These are phyloP conservation scores for Lactarius pseudohatsudake DNA, from an alignment of 768 basidiomycete species.

Conservation along the genomic window DNA sequence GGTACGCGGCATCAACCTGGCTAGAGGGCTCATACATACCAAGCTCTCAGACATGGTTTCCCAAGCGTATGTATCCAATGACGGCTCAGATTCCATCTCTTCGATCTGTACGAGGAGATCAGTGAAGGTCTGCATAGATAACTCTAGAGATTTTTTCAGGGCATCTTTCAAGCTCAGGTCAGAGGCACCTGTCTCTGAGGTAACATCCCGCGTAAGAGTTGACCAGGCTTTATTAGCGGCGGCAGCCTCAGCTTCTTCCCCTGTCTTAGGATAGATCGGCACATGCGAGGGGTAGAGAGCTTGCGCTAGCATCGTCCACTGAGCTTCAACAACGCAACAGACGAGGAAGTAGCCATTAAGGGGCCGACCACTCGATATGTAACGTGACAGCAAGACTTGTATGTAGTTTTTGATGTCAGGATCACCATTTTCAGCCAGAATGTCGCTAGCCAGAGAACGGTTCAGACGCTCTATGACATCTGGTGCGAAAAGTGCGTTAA, in stretches of 20 bases:
- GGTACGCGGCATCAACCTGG: neutral
- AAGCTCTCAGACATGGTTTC: conserved; percentile 90
- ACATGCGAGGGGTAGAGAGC: conserved; percentile 43
- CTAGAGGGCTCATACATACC: conserved; percentile 43
- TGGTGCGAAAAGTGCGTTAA: conserved; percentile 63
- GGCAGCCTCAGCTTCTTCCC: conserved; percentile 64
- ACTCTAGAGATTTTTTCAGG: conserved; percentile 51
- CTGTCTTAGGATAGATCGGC: conserved; percentile 18
- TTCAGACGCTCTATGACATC: conserved; percentile 72
- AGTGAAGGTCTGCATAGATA: conserved; percentile 73
- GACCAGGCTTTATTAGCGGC: conserved; percentile 85
- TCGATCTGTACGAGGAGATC: conserved; percentile 78
- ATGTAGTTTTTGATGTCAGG: conserved; percentile 57
- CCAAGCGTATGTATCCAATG: conserved; percentile 86
- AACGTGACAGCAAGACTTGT: conserved; percentile 72
- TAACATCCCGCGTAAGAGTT: conserved; percentile 57
- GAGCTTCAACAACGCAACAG: conserved; percentile 84
- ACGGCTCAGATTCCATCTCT: conserved; percentile 77
- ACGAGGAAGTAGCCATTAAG: conserved; percentile 85
- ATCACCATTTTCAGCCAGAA: conserved; percentile 52
- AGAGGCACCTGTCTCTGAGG: conserved; percentile 43
- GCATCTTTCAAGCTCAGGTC: conserved; percentile 31
- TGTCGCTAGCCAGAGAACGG: conserved; percentile 61
- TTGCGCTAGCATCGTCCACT: conserved; percentile 84
- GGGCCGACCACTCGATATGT: conserved; percentile 71